Evolutionary conservation across 1,139 yeast species (phyloP), one percentile per base, ranked within the genome.

Genomic region (Yamadazyma pseudoaaseri): DNA sequence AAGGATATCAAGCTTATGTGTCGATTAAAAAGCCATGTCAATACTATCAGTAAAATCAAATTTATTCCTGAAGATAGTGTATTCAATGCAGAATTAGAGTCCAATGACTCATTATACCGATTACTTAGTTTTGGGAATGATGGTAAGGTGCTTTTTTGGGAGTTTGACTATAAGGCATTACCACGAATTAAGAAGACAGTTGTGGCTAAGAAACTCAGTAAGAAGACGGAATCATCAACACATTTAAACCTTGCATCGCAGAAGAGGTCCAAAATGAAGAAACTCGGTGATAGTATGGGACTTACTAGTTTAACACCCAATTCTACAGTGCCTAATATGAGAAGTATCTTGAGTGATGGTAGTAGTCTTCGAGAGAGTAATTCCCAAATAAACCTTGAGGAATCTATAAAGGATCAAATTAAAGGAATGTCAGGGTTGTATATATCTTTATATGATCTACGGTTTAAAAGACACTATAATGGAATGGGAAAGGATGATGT

Each of bases 41-140:
- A 87, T 26, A 81, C 85, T 60, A 76, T 85, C 5, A 61, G 73
- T 20, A 62, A 64, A 7, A 70, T 84, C 3, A 42, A 50, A 22
- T 68, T 70, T 39, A 42, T 67, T 3, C 44, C 38, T 12, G 41
- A 44, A 2, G 53, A 49, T 9, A 42, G 41, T 27, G 20, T 39
- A 32, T 36, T 39, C 32, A 29, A 35, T 23, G 22, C 16, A 6
- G 39, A 40, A 8, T 25, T 38, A 5, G 53, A 42, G 23, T 45
- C 50, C 20, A 46, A 45, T 38, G 39, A 36, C 16, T 58, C 54
- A 37, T 54, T 58, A 12, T 85, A 85, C 53, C 67, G 82, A 36
- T 56, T 85, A 23, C 76, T 83, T 2, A 70, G 84, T 26, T 80
- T 80, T 39, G 89, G 90, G 2, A 81, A 74, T 47, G 95, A 85